Percentiles rank a stretch among this genome's conserved stretches.
Evolutionary conservation across 164 flowering plant genomes (phyloP).

Genomic region (Vitis labrusca): DNA sequence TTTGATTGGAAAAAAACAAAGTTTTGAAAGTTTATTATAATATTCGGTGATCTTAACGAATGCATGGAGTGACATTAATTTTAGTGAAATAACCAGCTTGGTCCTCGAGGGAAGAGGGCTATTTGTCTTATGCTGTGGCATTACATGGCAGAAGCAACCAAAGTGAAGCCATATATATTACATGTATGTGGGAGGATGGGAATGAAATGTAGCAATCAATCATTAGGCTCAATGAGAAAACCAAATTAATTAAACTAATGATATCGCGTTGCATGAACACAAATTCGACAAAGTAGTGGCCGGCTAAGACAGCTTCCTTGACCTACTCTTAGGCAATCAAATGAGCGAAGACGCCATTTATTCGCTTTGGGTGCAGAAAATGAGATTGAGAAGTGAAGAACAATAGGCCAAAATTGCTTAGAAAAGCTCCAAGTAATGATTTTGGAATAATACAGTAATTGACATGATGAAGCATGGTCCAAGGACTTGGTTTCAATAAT

Average conservation of each 20-base stretch:
- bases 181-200: slow-evolving; percentile 19
- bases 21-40: background rate
- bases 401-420: slow-evolving; percentile 14
- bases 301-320: slow-evolving; percentile 59
- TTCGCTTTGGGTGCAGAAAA: background rate
- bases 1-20: background rate
- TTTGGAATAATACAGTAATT: background rate
- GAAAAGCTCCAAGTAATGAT: background rate
- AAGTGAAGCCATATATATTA: slow-evolving; percentile 8
- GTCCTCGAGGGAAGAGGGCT: slow-evolving; percentile 18
- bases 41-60: background rate
- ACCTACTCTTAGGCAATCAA: slow-evolving; percentile 38
- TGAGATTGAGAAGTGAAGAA: background rate
- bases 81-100: slow-evolving; percentile 11
- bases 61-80: slow-evolving; percentile 5
- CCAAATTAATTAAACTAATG: slow-evolving; percentile 13
- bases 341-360: background rate
- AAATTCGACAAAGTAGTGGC: slow-evolving; percentile 52
- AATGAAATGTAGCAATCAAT: slow-evolving; percentile 33
- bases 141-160: slow-evolving; percentile 29
- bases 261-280: slow-evolving; percentile 10
- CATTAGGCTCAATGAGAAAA: slow-evolving; percentile 24
- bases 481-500: too few relatives aligned
- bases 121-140: slow-evolving; percentile 28
- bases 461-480: background rate